Percentiles rank a stretch among this genome's conserved stretches.
Evolutionary conservation across 345 rosid species (phyloP).

Genomic region (Pistacia atlantica): DNA sequence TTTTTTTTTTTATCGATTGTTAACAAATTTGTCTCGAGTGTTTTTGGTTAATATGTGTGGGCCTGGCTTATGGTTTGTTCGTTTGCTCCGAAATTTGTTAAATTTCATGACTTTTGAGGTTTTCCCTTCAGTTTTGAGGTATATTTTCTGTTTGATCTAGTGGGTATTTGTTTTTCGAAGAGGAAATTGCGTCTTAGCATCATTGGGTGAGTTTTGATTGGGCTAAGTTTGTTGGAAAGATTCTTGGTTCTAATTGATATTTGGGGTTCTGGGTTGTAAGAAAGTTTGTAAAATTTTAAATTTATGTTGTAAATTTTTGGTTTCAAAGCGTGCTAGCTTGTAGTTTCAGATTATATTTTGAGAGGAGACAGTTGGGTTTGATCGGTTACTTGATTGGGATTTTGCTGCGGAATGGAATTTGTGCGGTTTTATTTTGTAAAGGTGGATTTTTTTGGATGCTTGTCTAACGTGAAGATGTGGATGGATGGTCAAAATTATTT

Average conservation of each 20-base stretch:
- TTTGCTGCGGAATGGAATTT: conserved; percentile 1
- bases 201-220: neutral
- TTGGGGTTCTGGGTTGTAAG: neutral
- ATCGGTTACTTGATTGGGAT: neutral
- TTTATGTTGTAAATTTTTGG: neutral
- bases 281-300: neutral
- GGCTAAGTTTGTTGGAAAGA: neutral
- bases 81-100: conserved; percentile 1
- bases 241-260: conserved; percentile 4
- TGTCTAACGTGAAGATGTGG: conserved; percentile 6
- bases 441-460: conserved; percentile 7
- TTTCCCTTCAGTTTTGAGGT: neutral
- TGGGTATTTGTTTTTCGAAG: neutral
- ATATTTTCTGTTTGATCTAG: neutral
- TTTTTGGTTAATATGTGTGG: neutral
- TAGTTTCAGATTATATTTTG: neutral
- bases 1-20: conserved; percentile 6
- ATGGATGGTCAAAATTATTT: neutral
- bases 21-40: neutral
- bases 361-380: neutral
- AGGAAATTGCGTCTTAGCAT: conserved; percentile 4
- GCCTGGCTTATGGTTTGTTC: neutral
- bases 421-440: neutral
- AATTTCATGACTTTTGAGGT: neutral
- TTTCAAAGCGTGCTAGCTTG: neutral